Percentiles rank a stretch among this genome's conserved stretches.
These are phyloP conservation scores for Globisporangium camurandrum DNA, from an alignment of 352 stramenopile species.

Conservation along the genomic window DNA sequence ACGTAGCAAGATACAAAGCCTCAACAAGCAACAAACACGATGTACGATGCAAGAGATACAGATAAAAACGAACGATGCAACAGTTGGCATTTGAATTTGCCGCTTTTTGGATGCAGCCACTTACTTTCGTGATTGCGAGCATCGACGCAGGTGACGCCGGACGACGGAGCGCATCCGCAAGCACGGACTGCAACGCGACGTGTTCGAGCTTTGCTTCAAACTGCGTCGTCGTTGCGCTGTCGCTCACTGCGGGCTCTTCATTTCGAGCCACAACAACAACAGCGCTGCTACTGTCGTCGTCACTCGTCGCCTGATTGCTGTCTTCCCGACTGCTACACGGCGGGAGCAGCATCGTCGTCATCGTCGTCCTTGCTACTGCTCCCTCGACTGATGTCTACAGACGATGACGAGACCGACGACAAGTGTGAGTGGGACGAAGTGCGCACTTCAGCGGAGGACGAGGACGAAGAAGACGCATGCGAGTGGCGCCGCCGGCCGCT, in stretches of 20 bases:
- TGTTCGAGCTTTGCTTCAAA: slow-evolving; percentile 29
- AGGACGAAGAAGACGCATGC: slow-evolving; percentile 20
- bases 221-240: slow-evolving; percentile 35
- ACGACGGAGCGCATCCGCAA: neutral
- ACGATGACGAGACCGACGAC: too few relatives aligned
- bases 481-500: slow-evolving; percentile 17
- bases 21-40: too few relatives aligned
- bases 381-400: too few relatives aligned
- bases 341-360: slow-evolving; percentile 4
- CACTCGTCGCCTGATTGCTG: slow-evolving; percentile 7
- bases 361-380: slow-evolving; percentile 14
- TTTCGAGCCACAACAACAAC: too few relatives aligned
- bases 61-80: slow-evolving; percentile 11
- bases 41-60: slow-evolving; percentile 12
- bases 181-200: neutral
- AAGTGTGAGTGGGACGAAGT: slow-evolving; percentile 15
- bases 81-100: slow-evolving; percentile 11
- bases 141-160: slow-evolving; percentile 7
- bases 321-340: slow-evolving; percentile 14
- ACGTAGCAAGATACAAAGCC: too few relatives aligned
- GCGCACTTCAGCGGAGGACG: too few relatives aligned
- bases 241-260: too few relatives aligned
- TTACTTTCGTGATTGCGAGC: slow-evolving; percentile 17
- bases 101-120: neutral
- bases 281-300: slow-evolving; percentile 1